Base-by-base conservation (phyloP, 768 basidiomycete genomes). In the Collybia mongolica region DNA sequence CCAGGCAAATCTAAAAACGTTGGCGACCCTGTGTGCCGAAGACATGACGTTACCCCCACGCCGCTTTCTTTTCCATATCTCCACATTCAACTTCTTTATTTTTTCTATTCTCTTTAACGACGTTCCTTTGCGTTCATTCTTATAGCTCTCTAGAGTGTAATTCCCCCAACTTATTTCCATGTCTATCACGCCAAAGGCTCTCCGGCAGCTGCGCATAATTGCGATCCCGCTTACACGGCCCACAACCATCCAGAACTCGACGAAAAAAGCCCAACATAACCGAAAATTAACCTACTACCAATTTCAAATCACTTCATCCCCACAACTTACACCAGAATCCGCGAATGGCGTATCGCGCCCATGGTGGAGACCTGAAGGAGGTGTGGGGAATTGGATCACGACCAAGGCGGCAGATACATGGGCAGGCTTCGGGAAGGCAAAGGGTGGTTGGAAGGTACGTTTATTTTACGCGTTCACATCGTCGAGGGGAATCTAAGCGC, bases 401-500 rank as follows among this genome's bases (percentile, higher is more conserved):
- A 64, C 60, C 18, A 90, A 84, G 58, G 83, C 81, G 0, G 63
- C 74, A 1, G 63, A 72, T 40, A 64, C 76, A 4, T 92, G 90
- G 90, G 72, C 80, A 20, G 72, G 74, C 17, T 84, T 89, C 59
- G 90, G 88, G 9, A 82, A 83, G 56, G 81, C 85, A 1, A 69
- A 83, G 48, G 81, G 79, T 18, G 81, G 77, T 46, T 92, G 90
- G 90, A 83, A 84, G 80, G 90, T 89, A 54, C 48, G 51, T 18
- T 36, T 35, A 8, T 26, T 51, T 39, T 28, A 40, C 46, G 22
- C 40, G 37, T 49, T 29, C 28, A 26, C 48, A 11, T 14, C 8
- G 11, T 48, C 48, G 49, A 46, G 28, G 32, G 41, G 32, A 19
- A 11, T 28, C 22, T 11, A 36, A 29, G 12, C 40, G 24, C n/a